A percentile compares a stretch with the other conserved stretches of the same genome.
These are phyloP conservation scores for Lasiodiplodia hormozganensis DNA, from an alignment of 2,329 filamentous ascomycete species.

Conservation along the genomic window DNA sequence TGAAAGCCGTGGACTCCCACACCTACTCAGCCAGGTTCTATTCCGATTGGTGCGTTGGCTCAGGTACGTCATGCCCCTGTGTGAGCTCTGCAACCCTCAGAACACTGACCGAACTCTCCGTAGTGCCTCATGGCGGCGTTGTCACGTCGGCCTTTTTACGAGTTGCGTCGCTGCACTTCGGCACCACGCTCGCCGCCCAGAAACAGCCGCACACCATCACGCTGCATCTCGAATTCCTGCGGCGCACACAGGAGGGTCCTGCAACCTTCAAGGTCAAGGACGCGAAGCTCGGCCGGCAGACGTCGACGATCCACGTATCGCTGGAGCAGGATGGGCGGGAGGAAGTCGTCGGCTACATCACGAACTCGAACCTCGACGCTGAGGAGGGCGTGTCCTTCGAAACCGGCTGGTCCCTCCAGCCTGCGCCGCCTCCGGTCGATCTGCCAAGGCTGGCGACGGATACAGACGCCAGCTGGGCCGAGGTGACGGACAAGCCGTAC, in stretches of 20 bases:
- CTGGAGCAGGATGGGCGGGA: slow-evolving; percentile 64
- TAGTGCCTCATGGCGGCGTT: slow-evolving; percentile 76
- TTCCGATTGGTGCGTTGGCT: slow-evolving; percentile 70
- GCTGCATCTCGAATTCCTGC: slow-evolving; percentile 70
- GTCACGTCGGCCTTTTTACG: slow-evolving; percentile 68
- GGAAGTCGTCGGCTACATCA: slow-evolving; percentile 70
- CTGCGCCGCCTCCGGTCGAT: slow-evolving; percentile 52
- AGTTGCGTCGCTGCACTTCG: slow-evolving; percentile 66
- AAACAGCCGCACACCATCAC: slow-evolving; percentile 69
- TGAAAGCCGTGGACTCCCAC: slow-evolving; percentile 60
- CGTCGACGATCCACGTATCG: slow-evolving; percentile 68
- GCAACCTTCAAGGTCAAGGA: slow-evolving; percentile 66
- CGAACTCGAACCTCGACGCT: slow-evolving; percentile 65
- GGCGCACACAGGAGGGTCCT: slow-evolving; percentile 65
- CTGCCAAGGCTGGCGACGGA: slow-evolving; percentile 51
- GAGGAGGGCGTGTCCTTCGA: slow-evolving; percentile 65
- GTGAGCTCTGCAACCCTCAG: not conserved
- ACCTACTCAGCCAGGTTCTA: slow-evolving; percentile 64
- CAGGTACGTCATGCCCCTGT: slow-evolving; percentile 61
- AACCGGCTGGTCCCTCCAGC: slow-evolving; percentile 62
- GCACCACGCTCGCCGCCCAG: slow-evolving; percentile 61
- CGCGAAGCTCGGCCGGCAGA: slow-evolving; percentile 69
- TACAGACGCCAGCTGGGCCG: slow-evolving; percentile 57
- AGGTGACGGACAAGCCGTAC: slow-evolving; percentile 53
- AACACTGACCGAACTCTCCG: slow-evolving; percentile 24